Conservation (phyloP, 345 rosid genomes). For the Aegle marmelos region DNA sequence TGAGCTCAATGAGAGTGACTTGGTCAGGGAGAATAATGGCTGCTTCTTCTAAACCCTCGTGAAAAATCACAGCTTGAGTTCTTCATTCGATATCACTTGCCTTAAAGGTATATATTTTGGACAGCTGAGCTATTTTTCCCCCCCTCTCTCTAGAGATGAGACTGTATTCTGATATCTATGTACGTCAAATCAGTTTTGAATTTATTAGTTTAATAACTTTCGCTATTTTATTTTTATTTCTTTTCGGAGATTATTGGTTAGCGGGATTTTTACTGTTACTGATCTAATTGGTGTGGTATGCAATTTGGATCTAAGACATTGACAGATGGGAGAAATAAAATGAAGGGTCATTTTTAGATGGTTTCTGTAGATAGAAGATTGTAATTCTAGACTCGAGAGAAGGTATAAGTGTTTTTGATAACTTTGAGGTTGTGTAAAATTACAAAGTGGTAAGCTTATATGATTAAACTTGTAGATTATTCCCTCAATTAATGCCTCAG, state of each 20-base stretch:
- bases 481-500: neutral
- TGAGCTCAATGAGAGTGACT: neutral
- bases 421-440: neutral
- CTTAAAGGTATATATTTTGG: conserved; percentile 7
- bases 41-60: conserved; percentile 8
- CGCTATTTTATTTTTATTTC: neutral
- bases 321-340: neutral
- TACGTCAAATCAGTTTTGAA: neutral
- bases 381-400: neutral
- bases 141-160: neutral
- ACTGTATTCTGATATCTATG: neutral
- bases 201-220: neutral
- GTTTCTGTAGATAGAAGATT: neutral
- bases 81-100: neutral
- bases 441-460: neutral
- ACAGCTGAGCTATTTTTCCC: neutral
- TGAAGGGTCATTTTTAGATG: neutral
- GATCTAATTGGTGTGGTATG: neutral
- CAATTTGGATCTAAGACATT: neutral
- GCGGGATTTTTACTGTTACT: neutral
- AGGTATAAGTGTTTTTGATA: neutral
- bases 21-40: neutral
- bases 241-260: neutral
- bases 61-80: neutral
- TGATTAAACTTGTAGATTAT: neutral